Evolutionary conservation across 805 yeast species (phyloP).

Genomic region (Spathaspora gorwiae): DNA sequence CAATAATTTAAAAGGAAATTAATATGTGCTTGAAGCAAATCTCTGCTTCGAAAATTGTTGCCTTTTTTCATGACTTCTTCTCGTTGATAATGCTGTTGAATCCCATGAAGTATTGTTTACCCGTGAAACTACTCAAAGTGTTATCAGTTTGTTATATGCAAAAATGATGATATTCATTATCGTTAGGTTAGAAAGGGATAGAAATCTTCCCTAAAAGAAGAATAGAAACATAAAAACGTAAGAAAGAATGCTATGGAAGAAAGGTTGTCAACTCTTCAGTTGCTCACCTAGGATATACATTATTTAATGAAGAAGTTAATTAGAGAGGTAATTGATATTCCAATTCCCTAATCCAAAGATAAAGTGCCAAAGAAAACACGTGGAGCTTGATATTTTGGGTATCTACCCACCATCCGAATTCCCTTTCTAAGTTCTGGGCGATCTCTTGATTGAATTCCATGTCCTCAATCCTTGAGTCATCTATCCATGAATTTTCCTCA

Average conservation of each 20-base stretch:
- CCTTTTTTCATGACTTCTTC: too few species aligned
- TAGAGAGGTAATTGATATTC: slow-evolving; percentile 1
- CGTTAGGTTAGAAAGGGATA: too few species aligned
- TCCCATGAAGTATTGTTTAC: too few species aligned
- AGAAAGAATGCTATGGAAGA: not conserved
- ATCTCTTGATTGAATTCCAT: not conserved
- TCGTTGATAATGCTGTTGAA: too few species aligned
- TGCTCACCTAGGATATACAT: not conserved
- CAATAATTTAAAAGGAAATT: too few species aligned
- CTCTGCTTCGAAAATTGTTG: too few species aligned
- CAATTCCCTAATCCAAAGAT: slow-evolving; percentile 2
- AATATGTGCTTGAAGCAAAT: too few species aligned
- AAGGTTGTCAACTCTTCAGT: not conserved
- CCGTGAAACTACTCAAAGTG: too few species aligned
- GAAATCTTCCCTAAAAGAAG: too few species aligned
- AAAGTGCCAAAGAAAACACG: not conserved
- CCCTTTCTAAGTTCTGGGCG: not conserved
- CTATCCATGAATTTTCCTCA: not conserved
- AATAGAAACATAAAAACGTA: too few species aligned
- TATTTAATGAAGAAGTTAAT: not conserved
- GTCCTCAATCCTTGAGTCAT: slow-evolving; percentile 1
- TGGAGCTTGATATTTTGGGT: not conserved
- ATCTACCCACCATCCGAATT: not conserved
- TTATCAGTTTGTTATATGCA: too few species aligned
- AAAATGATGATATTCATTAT: too few species aligned